A percentile compares a stretch with the other conserved stretches of the same genome.
phyloP scores from a whole-genome alignment of 768 basidiomycete genomes.

The Tephrocybe sp. region DNA sequence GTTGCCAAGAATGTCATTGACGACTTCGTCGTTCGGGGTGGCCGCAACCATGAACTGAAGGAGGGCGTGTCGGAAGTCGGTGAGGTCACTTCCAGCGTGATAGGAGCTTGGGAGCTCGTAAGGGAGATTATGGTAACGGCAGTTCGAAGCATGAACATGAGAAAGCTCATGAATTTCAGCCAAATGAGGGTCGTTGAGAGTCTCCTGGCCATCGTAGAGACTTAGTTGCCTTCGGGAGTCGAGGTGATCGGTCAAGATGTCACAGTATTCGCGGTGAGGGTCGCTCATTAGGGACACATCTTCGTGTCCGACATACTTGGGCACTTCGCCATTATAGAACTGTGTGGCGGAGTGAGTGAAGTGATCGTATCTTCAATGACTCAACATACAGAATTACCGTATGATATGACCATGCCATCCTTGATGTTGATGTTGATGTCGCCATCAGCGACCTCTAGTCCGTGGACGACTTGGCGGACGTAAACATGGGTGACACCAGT shows the following conservation, averaged over 20 bases:
- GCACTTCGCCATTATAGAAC: slow-evolving; percentile 75
- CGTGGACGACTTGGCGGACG: slow-evolving; percentile 80
- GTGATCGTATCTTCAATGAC: neutral
- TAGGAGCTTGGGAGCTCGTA: slow-evolving; percentile 29
- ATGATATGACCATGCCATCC: slow-evolving; percentile 80
- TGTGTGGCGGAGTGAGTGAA: slow-evolving; percentile 24
- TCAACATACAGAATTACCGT: slow-evolving; percentile 76
- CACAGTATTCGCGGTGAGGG: slow-evolving; percentile 56
- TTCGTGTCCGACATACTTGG: slow-evolving; percentile 32
- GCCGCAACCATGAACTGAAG: slow-evolving; percentile 81
- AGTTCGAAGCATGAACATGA: slow-evolving; percentile 57
- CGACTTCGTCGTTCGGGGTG: slow-evolving; percentile 50
- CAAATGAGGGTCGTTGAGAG: slow-evolving; percentile 27
- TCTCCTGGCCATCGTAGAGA: slow-evolving; percentile 31
- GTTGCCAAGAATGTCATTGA: slow-evolving; percentile 47
- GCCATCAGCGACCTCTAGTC: slow-evolving; percentile 86
- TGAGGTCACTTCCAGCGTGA: slow-evolving; percentile 24
- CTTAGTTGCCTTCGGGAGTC: slow-evolving; percentile 26
- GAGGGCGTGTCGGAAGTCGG: slow-evolving; percentile 57
- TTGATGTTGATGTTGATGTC: slow-evolving; percentile 94
- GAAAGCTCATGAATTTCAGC: slow-evolving; percentile 33
- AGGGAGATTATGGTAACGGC: slow-evolving; percentile 46
- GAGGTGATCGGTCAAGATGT: slow-evolving; percentile 38
- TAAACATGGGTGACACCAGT: slow-evolving; percentile 92
- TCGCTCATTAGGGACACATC: slow-evolving; percentile 26